phyloP scores from a whole-genome alignment of 257 asterid species.

The Parsonsia alboflavescens region DNA sequence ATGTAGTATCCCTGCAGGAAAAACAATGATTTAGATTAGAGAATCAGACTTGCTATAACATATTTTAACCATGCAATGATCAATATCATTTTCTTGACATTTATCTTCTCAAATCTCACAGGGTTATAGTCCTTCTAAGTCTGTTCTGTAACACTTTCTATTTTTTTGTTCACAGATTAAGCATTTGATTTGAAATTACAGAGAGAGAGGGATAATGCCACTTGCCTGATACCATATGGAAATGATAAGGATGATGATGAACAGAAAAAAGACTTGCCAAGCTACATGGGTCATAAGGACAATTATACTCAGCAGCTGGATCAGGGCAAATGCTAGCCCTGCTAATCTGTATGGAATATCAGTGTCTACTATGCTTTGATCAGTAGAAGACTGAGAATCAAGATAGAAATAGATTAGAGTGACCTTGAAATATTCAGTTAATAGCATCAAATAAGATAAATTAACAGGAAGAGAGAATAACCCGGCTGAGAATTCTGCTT shows the following conservation, averaged over 20 bases:
- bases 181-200: background rate
- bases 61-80: background rate
- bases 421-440: background rate
- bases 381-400: slow-evolving; percentile 64
- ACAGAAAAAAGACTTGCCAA: slow-evolving; percentile 69
- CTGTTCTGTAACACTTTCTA: background rate
- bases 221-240: slow-evolving; percentile 81
- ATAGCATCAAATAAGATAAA: background rate
- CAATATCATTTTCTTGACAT: background rate
- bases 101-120: background rate
- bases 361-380: slow-evolving; percentile 77
- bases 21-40: background rate
- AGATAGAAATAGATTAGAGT: slow-evolving; percentile 8
- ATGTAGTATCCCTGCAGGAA: slow-evolving; percentile 61
- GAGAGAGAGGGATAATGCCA: background rate
- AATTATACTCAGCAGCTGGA: slow-evolving; percentile 69
- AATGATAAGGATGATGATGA: slow-evolving; percentile 48
- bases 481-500: slow-evolving; percentile 82
- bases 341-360: slow-evolving; percentile 81
- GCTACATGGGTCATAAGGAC: slow-evolving; percentile 71
- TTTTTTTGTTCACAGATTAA: background rate
- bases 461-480: slow-evolving; percentile 20
- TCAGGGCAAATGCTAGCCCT: slow-evolving; percentile 73
- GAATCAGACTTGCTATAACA: background rate
- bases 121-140: background rate